A percentile compares a stretch with the other conserved stretches of the same genome.
Evolutionary conservation across 805 yeast species (phyloP).

Genomic region (Cyberlindnera mrakii): DNA sequence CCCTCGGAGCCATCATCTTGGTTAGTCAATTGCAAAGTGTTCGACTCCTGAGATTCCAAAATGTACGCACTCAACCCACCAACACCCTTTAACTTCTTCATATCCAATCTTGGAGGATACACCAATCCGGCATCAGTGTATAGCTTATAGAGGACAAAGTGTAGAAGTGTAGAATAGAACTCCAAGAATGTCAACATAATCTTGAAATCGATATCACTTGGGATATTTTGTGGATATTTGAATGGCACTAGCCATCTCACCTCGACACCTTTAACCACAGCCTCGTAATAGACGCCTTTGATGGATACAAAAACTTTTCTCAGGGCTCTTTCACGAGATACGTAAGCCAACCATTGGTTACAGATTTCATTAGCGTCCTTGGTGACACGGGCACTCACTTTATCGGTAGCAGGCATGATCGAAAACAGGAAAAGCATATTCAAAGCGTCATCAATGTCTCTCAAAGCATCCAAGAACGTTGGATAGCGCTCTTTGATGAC

Average conservation of each 20-base stretch:
- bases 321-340: slow-evolving; percentile 76
- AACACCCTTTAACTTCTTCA: slow-evolving; percentile 63
- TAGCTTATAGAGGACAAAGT: slow-evolving; percentile 78
- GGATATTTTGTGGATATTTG: slow-evolving; percentile 94
- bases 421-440: slow-evolving; percentile 93
- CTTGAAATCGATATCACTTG: slow-evolving; percentile 89
- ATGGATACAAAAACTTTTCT: slow-evolving; percentile 92
- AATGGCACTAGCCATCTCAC: slow-evolving; percentile 95
- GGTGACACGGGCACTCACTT: slow-evolving; percentile 73
- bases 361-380: slow-evolving; percentile 81
- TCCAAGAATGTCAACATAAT: slow-evolving; percentile 96
- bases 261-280: slow-evolving; percentile 84
- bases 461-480: slow-evolving; percentile 81
- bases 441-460: slow-evolving; percentile 93
- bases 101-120: slow-evolving; percentile 85
- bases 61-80: slow-evolving; percentile 87
- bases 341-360: slow-evolving; percentile 92
- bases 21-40: slow-evolving; percentile 25
- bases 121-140: slow-evolving; percentile 81
- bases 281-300: slow-evolving; percentile 95
- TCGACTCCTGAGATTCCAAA: slow-evolving; percentile 44
- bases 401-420: slow-evolving; percentile 89
- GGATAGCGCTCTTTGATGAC: slow-evolving; percentile 95
- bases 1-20: slow-evolving; percentile 23
- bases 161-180: slow-evolving; percentile 87